A percentile compares a stretch with the other conserved stretches of the same genome.
phyloP scores from a whole-genome alignment of 2,329 filamentous ascomycete species.

The Epichloe amarillans region DNA sequence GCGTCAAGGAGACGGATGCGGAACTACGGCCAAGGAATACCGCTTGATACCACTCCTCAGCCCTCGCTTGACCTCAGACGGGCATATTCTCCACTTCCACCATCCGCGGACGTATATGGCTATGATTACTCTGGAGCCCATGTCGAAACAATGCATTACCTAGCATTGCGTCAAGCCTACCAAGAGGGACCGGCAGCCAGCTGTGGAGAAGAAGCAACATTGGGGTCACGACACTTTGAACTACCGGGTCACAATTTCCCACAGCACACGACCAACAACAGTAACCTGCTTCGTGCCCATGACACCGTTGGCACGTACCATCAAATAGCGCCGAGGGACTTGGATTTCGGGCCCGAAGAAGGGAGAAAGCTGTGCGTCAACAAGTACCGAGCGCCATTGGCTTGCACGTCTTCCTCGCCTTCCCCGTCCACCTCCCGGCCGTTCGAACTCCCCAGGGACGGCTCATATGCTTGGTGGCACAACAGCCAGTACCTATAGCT shows the following conservation, averaged over 20 bases:
- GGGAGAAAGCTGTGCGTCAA: neutral
- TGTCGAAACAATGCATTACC: neutral
- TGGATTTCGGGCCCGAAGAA: neutral
- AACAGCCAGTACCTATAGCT: neutral
- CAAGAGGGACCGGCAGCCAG: neutral
- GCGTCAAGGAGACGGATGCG: slow-evolving; percentile 14
- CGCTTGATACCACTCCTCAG: neutral
- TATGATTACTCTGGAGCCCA: neutral
- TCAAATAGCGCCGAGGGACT: neutral
- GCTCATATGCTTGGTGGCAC: slow-evolving; percentile 2
- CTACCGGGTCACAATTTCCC: neutral
- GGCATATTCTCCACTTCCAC: neutral
- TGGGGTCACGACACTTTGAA: neutral
- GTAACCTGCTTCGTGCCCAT: neutral
- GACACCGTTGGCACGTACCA: neutral
- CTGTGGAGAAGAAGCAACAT: neutral
- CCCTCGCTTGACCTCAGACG: neutral
- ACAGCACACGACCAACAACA: neutral
- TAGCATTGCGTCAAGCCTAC: neutral
- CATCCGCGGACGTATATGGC: neutral
- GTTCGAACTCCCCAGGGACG: neutral
- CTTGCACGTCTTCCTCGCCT: neutral
- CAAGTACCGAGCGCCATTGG: neutral
- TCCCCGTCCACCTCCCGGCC: neutral
- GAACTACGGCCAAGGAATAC: slow-evolving; percentile 9